Evolutionary conservation across 495 filamentous ascomycete species (phyloP), one percentile per base, ranked within the genome.

Genomic region (Trichoderma asperelloides): DNA sequence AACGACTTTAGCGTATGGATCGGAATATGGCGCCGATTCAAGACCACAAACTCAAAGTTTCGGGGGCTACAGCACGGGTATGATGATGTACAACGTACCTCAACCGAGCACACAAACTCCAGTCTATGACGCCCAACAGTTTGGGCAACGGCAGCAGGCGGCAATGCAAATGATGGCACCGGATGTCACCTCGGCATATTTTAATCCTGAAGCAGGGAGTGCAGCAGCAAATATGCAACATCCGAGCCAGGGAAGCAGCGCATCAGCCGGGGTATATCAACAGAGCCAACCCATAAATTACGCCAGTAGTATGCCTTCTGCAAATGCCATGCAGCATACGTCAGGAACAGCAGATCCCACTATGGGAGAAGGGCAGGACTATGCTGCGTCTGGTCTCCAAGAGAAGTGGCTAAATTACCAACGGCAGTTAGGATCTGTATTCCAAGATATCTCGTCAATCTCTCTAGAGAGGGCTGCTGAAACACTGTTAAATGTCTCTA

Each of bases 111-210:
- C 88, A 71, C 80, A 86, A 75, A 86, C 82, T 73, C 81, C 83
- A 68, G 85, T 88, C 69, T 96, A 96, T 80, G 89, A 92, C 76
- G 86, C 87, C 77, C 85, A 90, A 79, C 90, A 89, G 77, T 96
- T 92, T 79, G 81, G 85, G 70, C 81, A 87, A 73, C 89, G 91
- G 81, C 91, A 90, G 71, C 85, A 88, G 81, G 88, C 91, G 86
- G 86, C 86, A 55, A 84, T 96, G 72, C 91, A 95, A 71, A 87
- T 91, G 74, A 82, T 95, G 74, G 81, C 88, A 67, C 85, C 86
- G 66, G 84, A 84, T 74, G 82, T 84, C 69, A 74, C 82, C 69
- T 75, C 87, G 82, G 90, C 89, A 76, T 97, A 96, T 80, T 97
- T 94, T 74, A 79, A 85, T 67, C 83, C 83, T 74, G 90, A 92